A percentile compares a stretch with the other conserved stretches of the same genome.
phyloP scores from a whole-genome alignment of 805 yeast genomes.

The Ogataea glucozyma region DNA sequence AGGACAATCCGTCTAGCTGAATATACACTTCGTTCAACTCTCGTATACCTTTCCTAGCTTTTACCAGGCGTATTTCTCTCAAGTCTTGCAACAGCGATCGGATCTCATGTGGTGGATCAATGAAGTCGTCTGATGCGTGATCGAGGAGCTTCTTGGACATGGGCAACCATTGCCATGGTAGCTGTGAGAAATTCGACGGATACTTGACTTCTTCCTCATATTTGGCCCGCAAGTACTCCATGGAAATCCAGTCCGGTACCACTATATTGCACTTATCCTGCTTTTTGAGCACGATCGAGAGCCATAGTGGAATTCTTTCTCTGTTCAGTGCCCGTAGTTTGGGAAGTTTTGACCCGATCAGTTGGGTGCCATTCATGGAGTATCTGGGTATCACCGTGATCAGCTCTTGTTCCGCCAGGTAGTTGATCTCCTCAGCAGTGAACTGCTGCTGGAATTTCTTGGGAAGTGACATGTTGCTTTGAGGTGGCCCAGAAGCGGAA shows the following conservation, averaged over 20 bases:
- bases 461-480: slow-evolving; percentile 61
- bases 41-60: slow-evolving; percentile 75
- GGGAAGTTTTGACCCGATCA: slow-evolving; percentile 64
- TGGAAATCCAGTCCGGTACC: slow-evolving; percentile 81
- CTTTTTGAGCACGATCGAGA: slow-evolving; percentile 76
- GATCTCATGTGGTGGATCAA: slow-evolving; percentile 69
- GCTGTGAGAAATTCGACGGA: slow-evolving; percentile 58
- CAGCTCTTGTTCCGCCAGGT: slow-evolving; percentile 77
- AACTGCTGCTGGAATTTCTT: slow-evolving; percentile 52
- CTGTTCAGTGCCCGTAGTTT: slow-evolving; percentile 66
- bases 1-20: slow-evolving; percentile 77
- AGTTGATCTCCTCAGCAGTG: slow-evolving; percentile 76
- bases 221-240: slow-evolving; percentile 50
- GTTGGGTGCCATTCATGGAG: slow-evolving; percentile 59
- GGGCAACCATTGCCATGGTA: slow-evolving; percentile 93
- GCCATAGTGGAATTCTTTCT: slow-evolving; percentile 78
- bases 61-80: slow-evolving; percentile 77
- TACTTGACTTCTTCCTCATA: slow-evolving; percentile 67
- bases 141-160: slow-evolving; percentile 66
- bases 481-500: not conserved
- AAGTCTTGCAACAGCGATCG: slow-evolving; percentile 77
- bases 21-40: slow-evolving; percentile 81
- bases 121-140: slow-evolving; percentile 74
- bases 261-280: slow-evolving; percentile 86
- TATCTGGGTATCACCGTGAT: slow-evolving; percentile 80